phyloP scores from a whole-genome alignment of 2,329 filamentous ascomycete species.

The Ophiostoma sp. region DNA sequence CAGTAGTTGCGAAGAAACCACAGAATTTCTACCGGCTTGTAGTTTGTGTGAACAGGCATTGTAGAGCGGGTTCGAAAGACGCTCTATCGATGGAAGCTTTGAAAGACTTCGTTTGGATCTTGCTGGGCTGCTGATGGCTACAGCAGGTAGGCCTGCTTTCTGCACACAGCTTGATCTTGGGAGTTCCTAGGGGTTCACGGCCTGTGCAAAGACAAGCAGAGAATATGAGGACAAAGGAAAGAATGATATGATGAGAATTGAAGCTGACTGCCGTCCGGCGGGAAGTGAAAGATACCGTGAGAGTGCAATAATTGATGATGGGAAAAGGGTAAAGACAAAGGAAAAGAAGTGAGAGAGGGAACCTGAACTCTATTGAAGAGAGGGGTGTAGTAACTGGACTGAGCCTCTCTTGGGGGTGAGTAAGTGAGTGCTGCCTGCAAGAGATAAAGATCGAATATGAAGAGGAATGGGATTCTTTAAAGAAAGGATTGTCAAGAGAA shows the following conservation, averaged over 20 bases:
- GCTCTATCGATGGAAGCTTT: background rate
- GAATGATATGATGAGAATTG: background rate
- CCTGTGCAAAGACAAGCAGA: background rate
- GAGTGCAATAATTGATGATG: background rate
- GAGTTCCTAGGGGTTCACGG: background rate
- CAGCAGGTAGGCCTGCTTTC: too few species aligned
- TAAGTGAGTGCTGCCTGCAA: background rate
- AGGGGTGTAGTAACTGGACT: background rate
- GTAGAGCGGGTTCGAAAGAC: background rate
- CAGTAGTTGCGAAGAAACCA: conserved; percentile 28
- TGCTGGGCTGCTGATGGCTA: too few species aligned
- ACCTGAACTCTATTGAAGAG: background rate
- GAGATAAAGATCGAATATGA: background rate
- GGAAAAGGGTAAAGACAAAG: conserved; percentile 12
- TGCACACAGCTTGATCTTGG: background rate
- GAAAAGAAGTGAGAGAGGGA: background rate
- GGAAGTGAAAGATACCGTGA: background rate
- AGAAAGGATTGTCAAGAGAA: background rate
- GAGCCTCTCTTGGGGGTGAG: background rate
- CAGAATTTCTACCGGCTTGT: conserved; percentile 24
- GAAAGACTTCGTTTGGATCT: too few species aligned
- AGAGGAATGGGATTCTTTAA: background rate
- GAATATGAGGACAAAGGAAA: background rate
- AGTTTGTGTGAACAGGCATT: conserved; percentile 26
- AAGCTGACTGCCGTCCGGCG: background rate